Base-by-base conservation (phyloP, 169 alveolate genomes). In the Cryptosporidium meleagridis region DNA sequence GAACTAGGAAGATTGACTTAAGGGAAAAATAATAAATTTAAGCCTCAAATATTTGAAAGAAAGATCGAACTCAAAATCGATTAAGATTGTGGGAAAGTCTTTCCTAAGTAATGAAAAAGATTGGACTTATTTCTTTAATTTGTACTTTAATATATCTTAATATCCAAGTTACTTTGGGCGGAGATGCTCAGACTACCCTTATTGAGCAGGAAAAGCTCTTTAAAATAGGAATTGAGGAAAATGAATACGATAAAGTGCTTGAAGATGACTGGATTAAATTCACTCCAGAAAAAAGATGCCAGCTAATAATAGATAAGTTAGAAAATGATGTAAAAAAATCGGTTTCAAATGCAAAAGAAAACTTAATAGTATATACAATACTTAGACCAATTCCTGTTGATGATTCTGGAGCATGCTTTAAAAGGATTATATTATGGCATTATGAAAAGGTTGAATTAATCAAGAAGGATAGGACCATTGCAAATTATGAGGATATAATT, bases 321-420 rank as follows among this genome's bases (percentile, higher is more conserved):
- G 89, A 80, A 5, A 59, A 44, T 37, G 80, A 80, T 29, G 52
- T 41, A 29, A 62, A 26, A 39, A 65, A 18, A 23, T 29, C 89
- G 2, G 29, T 39, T 37, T 37, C 48, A 14, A 48, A 6, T 8
- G 75, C 89, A 31, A 59, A 65, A 26, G 59, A 62, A 16, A 80
- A 80, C 51, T 31, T 80, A 18, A 31, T 80, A 10, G 53, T 80
- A 6, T 61, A 48, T 44, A 59, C 89, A 39, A 33, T 80, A 12
- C 51, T 80, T 8, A 80, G 89, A 26, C 89, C 89, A 16, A 62
- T 80, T 35, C 89, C 89, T 5, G 65, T 80, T 4, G 89, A 80
- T n/a, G 89, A 80, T 48, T 62, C 73, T 26, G 89, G 89, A 10
- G 37, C 61, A 33, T 80, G 89, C 48, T 41, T 80, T 48, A 80